Base-by-base conservation (phyloP, 805 yeast genomes). In the Debaryomyces tyrocola region DNA sequence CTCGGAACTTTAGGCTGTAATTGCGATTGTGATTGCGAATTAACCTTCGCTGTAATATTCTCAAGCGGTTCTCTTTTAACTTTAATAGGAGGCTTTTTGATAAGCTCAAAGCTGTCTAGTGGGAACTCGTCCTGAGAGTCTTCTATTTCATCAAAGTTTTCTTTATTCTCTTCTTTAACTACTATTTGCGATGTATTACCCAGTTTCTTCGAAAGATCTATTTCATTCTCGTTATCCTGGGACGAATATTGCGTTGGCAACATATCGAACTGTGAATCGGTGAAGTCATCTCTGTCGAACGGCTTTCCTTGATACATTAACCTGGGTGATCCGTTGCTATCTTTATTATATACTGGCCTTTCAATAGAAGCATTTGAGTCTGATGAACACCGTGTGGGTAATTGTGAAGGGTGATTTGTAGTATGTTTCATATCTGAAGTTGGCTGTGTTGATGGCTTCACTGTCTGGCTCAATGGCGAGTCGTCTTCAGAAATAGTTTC, bases 171-270 rank as follows among this genome's bases (percentile, higher is more conserved):
- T 24, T 21, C n/a, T 34, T 24, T 35, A 35, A 20, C 12, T 12
- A 15, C 17, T 15, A 20, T n/a, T 14, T 11, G 20, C 28, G 17
- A 33, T 10, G 8, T 5, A 12, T 14, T 6, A 6, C 28, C 27
- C 27, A 24, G 27, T 14, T 31, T 31, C 17, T 31, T 31, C 7
- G 34, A 31, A n/a, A 31, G 34, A 14, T 31, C 34, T 12, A 31
- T 31, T n/a, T 31, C 34, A 31, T 31, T 12, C 5, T 31, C 20
- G 20, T 31, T 52, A 9, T 56, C 61, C 14, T 58, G 62, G 12
- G 53, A 55, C 3, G 65, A 60, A 36, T 62, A 62, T 48, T 62
- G 67, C 1, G 67, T 62, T 3, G 67, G 61, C n/a, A 59, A 28
- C 44, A 50, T 47, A 29, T 57, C 51, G 38, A 56, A 52, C 5